These are phyloP conservation scores for Cicer pinnatifidum DNA, from an alignment of 306 rosid genomes.

Conservation along the genomic window DNA sequence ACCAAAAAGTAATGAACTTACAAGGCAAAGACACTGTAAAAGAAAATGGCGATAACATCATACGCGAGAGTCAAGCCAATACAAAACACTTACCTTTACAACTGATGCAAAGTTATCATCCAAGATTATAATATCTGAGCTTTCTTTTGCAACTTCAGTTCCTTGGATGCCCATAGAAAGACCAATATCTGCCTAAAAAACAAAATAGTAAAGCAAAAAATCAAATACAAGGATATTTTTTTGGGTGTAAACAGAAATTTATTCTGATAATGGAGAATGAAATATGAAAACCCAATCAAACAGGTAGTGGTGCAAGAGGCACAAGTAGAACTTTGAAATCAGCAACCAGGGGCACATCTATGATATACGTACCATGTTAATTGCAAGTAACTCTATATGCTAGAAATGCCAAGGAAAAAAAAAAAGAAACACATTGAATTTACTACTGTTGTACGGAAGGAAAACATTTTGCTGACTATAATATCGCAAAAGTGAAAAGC, in stretches of 20 bases:
- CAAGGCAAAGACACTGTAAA: conserved; percentile 9
- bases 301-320: conserved; percentile 10
- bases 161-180: conserved; percentile 99
- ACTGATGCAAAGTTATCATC: conserved; percentile 97
- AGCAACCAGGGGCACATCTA: conserved; percentile 37
- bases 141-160: conserved; percentile 98
- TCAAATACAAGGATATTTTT: conserved; percentile 42
- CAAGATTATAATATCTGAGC: conserved; percentile 94
- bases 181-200: conserved; percentile 98
- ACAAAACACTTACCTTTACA: conserved; percentile 66
- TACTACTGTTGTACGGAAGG: conserved; percentile 19
- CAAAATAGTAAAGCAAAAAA: conserved; percentile 50
- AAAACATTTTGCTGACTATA: background rate
- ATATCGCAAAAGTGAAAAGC: conserved; percentile 9
- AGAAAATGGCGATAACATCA: conserved; percentile 29
- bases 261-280: conserved; percentile 24
- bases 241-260: conserved; percentile 15
- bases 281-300: conserved; percentile 35
- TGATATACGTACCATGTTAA: conserved; percentile 19
- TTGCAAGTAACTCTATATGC: conserved; percentile 8
- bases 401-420: conserved; percentile 21
- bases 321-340: conserved; percentile 15
- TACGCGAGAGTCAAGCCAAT: conserved; percentile 34
- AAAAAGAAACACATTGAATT: conserved; percentile 30
- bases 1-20: conserved; percentile 19